Percentiles rank a stretch among this genome's conserved stretches.
Conservation (phyloP, 169 alveolate species). For the Plasmodium coatneyi region DNA sequence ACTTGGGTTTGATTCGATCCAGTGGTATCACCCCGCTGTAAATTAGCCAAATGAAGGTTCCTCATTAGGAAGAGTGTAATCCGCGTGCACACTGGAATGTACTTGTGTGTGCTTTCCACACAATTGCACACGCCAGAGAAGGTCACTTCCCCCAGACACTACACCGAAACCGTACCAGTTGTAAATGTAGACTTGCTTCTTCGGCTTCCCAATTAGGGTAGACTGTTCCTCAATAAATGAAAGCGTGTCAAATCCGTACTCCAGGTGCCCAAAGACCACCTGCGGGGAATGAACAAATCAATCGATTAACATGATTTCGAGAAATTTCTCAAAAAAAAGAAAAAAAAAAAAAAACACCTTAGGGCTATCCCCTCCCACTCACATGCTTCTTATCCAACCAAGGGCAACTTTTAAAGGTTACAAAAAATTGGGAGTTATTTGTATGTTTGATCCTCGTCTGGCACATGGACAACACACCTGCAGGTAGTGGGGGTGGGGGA, state of each 20-base stretch:
- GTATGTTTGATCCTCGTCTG: conserved; percentile 87
- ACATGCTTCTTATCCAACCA: conserved; percentile 94
- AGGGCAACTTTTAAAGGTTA: conserved; percentile 94
- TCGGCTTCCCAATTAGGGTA: conserved; percentile 83
- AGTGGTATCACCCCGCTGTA: conserved; percentile 63
- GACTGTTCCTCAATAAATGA: conserved; percentile 85
- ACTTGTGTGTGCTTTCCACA: background rate
- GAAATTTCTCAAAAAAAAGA: background rate
- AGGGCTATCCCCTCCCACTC: background rate
- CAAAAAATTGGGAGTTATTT: conserved; percentile 93
- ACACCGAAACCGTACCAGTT: conserved; percentile 78
- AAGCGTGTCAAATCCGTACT: conserved; percentile 85
- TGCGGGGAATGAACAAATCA: background rate
- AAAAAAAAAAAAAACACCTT: background rate
- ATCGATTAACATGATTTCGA: background rate
- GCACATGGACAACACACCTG: conserved; percentile 89
- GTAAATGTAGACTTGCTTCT: conserved; percentile 84
- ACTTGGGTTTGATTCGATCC: conserved; percentile 58
- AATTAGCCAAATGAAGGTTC: background rate
- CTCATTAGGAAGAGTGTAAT: background rate
- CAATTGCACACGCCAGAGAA: background rate
- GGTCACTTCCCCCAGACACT: background rate
- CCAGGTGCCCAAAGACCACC: conserved; percentile 90
- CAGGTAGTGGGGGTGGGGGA: background rate
- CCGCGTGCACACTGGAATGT: background rate